Percentiles rank a stretch among this genome's conserved stretches.
Conservation (phyloP, 2,329 filamentous ascomycete species). For the Phoma sp. region DNA sequence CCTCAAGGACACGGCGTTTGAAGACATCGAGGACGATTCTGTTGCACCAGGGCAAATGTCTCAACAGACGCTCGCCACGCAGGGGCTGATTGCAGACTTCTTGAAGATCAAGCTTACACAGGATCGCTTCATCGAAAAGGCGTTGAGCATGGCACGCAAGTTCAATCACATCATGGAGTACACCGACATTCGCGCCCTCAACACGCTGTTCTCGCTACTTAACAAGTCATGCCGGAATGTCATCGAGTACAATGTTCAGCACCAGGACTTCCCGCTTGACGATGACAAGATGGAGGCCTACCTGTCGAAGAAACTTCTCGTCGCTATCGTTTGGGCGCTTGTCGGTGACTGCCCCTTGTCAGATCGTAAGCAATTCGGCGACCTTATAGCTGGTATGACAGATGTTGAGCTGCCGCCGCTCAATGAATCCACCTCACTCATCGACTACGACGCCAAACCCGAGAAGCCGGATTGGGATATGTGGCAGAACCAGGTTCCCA, state of each 20-base stretch:
- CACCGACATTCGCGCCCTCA: conserved; percentile 87
- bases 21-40: conserved; percentile 93
- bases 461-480: conserved; percentile 88
- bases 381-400: conserved; percentile 80
- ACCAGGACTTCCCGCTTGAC: conserved; percentile 91
- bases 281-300: conserved; percentile 88
- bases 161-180: conserved; percentile 99
- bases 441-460: conserved; percentile 91
- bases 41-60: conserved; percentile 64
- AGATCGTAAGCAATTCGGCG: conserved; percentile 89
- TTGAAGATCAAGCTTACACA: conserved; percentile 77
- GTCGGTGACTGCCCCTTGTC: conserved; percentile 90
- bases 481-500: conserved; percentile 95
- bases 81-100: conserved; percentile 80
- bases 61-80: conserved; percentile 76
- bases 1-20: conserved; percentile 83
- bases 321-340: conserved; percentile 93
- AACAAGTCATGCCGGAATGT: conserved; percentile 93
- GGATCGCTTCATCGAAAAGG: conserved; percentile 81
- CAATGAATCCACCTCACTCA: conserved; percentile 81
- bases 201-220: conserved; percentile 91
- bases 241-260: conserved; percentile 94
- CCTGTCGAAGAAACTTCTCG: conserved; percentile 89
- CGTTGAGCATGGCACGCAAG: conserved; percentile 74
- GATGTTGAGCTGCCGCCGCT: conserved; percentile 85